A percentile compares a stretch with the other conserved stretches of the same genome.
These are phyloP conservation scores for Mollisiaceae sp. DNA, from an alignment of 2,329 filamentous ascomycete species.

Conservation along the genomic window DNA sequence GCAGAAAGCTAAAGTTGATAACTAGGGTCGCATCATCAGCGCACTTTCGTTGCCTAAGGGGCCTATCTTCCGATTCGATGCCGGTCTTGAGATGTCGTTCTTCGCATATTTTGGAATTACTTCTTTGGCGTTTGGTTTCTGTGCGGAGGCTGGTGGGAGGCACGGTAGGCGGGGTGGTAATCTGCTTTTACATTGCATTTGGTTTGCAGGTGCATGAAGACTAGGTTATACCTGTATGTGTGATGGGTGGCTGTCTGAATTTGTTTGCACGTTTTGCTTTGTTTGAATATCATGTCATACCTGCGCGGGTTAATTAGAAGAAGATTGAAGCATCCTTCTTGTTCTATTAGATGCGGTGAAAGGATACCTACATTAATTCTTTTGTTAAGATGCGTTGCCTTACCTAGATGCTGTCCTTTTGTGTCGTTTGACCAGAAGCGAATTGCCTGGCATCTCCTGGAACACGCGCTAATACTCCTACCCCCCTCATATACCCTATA, in stretches of 20 bases:
- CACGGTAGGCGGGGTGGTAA: background rate
- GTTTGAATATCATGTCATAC: background rate
- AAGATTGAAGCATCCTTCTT: background rate
- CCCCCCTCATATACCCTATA: no score
- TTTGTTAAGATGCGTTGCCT: no score
- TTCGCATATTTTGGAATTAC: background rate
- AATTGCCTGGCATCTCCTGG: no score
- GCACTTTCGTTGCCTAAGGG: background rate
- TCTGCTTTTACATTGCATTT: background rate
- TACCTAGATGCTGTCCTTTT: no score
- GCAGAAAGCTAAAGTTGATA: background rate
- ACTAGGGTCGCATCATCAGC: background rate
- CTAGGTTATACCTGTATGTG: background rate
- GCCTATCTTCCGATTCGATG: background rate
- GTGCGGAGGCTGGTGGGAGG: background rate
- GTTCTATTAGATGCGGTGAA: no score
- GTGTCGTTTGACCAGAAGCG: no score
- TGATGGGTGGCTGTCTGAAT: constrained; percentile 5
- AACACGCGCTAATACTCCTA: no score
- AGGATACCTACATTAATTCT: no score
- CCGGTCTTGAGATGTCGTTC: background rate
- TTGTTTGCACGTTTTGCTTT: background rate
- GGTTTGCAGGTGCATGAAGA: background rate
- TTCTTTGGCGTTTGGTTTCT: background rate
- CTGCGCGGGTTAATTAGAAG: background rate